phyloP scores from a whole-genome alignment of 805 yeast genomes.

The Suhomyces prunicola region DNA sequence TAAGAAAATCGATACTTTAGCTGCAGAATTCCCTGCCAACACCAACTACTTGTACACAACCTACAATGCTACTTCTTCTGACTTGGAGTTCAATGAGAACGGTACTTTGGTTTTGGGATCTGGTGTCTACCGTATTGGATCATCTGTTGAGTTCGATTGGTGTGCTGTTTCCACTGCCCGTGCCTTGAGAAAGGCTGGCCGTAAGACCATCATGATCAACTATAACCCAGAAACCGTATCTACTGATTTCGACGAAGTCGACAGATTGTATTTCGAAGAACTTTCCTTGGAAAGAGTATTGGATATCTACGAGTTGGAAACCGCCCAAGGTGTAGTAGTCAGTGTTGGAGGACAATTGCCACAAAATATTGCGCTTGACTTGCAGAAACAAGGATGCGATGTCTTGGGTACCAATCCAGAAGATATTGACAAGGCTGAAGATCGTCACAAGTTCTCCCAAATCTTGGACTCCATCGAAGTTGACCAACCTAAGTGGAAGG shows the following conservation, averaged over 20 bases:
- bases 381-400: constrained; percentile 79
- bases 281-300: constrained; percentile 91
- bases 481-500: constrained; percentile 98
- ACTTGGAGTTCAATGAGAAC: constrained; percentile 79
- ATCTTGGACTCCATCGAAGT: constrained; percentile 89
- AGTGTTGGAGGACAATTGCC: constrained; percentile 98
- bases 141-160: constrained; percentile 99
- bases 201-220: constrained; percentile 92
- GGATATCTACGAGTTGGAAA: constrained; percentile 94
- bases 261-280: constrained; percentile 94
- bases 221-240: constrained; percentile 98
- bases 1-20: constrained; percentile 94
- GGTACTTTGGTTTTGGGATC: constrained; percentile 96
- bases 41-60: constrained; percentile 96
- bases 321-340: constrained; percentile 86
- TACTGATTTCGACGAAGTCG: constrained; percentile 97
- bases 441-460: constrained; percentile 95
- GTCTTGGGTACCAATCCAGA: constrained; percentile 92
- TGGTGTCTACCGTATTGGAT: constrained; percentile 98
- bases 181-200: constrained; percentile 82
- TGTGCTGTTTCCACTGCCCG: constrained; percentile 98
- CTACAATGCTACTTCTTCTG: constrained; percentile 85
- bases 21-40: constrained; percentile 98
- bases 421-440: constrained; percentile 96
- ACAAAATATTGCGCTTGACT: constrained; percentile 87